Percentiles rank a stretch among this genome's conserved stretches.
Evolutionary conservation across 306 rosid genomes (phyloP).

Genomic region (Prosopis cineraria): DNA sequence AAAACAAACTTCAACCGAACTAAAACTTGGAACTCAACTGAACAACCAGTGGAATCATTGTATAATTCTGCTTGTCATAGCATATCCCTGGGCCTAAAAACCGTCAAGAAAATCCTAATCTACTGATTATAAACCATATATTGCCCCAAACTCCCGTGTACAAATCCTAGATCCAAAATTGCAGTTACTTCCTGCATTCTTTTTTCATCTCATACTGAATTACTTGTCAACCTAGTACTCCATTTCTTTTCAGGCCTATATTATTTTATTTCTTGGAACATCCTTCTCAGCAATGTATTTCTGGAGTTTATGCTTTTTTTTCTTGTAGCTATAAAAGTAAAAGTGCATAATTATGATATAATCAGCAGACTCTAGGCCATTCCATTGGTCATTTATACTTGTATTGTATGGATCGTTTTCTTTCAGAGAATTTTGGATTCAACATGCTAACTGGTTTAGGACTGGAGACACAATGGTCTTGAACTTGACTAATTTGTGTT

Average conservation of each 20-base stretch:
- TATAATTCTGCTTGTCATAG: neutral
- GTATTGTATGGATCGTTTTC: neutral
- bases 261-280: slow-evolving; percentile 26
- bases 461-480: neutral
- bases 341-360: neutral
- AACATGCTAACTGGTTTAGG: neutral
- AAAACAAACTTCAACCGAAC: neutral
- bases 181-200: too few species aligned
- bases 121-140: too few species aligned
- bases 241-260: neutral
- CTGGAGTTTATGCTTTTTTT: slow-evolving; percentile 19
- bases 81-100: neutral
- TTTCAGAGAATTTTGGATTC: neutral
- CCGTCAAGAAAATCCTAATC: neutral
- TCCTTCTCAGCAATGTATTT: slow-evolving; percentile 12
- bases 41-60: neutral
- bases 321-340: neutral
- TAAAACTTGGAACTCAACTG: neutral
- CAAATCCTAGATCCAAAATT: too few species aligned
- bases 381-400: neutral
- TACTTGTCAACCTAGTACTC: neutral
- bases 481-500: neutral
- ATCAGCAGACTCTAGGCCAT: neutral
- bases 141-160: too few species aligned
- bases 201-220: too few species aligned